Percentiles rank a stretch among this genome's conserved stretches.
These are phyloP conservation scores for Coleophoma crateriformis DNA, from an alignment of 2,329 filamentous ascomycete genomes.

Conservation along the genomic window DNA sequence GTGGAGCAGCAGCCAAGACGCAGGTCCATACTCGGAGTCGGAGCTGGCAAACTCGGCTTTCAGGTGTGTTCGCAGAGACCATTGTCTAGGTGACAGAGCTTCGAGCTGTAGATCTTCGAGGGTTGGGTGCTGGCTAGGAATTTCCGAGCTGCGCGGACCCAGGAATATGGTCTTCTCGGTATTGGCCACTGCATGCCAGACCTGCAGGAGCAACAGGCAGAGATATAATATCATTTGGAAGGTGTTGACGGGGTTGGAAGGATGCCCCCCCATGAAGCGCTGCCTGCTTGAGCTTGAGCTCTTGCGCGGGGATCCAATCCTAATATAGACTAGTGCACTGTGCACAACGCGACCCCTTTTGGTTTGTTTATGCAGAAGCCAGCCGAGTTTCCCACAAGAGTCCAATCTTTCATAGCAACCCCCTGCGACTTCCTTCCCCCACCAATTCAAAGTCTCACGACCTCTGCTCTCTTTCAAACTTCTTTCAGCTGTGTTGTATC, in stretches of 20 bases:
- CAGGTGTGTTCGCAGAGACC: conserved; percentile 57
- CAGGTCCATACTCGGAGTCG: conserved; percentile 45
- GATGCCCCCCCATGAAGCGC: too few relatives aligned
- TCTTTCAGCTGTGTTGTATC: conserved; percentile 16
- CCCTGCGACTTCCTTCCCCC: conserved; percentile 14
- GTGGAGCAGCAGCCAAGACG: conserved; percentile 77
- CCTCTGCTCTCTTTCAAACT: conserved; percentile 11
- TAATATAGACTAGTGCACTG: neutral
- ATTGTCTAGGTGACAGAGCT: conserved; percentile 52
- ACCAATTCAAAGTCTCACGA: conserved; percentile 10
- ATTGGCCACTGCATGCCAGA: conserved; percentile 52
- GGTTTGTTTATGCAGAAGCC: conserved; percentile 9
- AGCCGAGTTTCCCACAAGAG: conserved; percentile 8
- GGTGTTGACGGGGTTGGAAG: too few relatives aligned
- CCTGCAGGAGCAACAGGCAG: conserved; percentile 11
- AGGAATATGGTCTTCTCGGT: conserved; percentile 89
- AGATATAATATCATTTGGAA: too few relatives aligned
- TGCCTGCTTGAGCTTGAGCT: neutral
- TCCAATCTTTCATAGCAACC: conserved; percentile 11
- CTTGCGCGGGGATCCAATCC: neutral
- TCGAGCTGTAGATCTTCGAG: conserved; percentile 58
- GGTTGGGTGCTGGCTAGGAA: conserved; percentile 49
- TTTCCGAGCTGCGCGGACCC: conserved; percentile 53
- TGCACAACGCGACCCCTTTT: neutral
- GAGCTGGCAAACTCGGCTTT: conserved; percentile 61